Percentiles rank a stretch among this genome's conserved stretches.
Conservation (phyloP, 176 grass and related monocot species). For the Themeda triandra region DNA sequence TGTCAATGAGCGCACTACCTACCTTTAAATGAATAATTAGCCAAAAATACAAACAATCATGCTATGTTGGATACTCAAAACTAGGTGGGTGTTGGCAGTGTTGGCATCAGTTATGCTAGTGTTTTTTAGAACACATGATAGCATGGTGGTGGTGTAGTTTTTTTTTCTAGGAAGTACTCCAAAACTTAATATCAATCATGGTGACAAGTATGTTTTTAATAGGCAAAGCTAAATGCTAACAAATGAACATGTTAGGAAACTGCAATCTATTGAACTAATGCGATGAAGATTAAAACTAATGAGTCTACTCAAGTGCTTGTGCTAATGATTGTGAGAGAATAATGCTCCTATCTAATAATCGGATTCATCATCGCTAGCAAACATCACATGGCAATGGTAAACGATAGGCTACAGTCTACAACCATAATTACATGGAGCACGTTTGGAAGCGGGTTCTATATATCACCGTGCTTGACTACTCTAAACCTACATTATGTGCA, state of each 20-base stretch:
- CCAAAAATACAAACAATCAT: too few relatives aligned
- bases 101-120: too few relatives aligned
- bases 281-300: not conserved
- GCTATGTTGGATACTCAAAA: too few relatives aligned
- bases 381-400: not conserved
- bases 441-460: not conserved
- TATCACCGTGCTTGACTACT: not conserved
- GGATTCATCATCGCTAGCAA: not conserved
- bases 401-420: not conserved
- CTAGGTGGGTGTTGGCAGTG: too few relatives aligned
- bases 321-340: not conserved
- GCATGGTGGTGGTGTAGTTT: too few relatives aligned
- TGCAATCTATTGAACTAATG: not conserved
- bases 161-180: too few relatives aligned
- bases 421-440: not conserved
- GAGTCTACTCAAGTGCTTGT: not conserved
- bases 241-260: not conserved
- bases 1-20: too few relatives aligned
- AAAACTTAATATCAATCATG: too few relatives aligned
- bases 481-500: not conserved
- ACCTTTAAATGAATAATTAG: too few relatives aligned
- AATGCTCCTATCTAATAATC: not conserved
- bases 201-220: not conserved
- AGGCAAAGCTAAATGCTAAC: not conserved
- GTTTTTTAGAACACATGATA: too few relatives aligned